Evolutionary conservation across 2,329 filamentous ascomycete species (phyloP).

Genomic region (Penicillium sp.): DNA sequence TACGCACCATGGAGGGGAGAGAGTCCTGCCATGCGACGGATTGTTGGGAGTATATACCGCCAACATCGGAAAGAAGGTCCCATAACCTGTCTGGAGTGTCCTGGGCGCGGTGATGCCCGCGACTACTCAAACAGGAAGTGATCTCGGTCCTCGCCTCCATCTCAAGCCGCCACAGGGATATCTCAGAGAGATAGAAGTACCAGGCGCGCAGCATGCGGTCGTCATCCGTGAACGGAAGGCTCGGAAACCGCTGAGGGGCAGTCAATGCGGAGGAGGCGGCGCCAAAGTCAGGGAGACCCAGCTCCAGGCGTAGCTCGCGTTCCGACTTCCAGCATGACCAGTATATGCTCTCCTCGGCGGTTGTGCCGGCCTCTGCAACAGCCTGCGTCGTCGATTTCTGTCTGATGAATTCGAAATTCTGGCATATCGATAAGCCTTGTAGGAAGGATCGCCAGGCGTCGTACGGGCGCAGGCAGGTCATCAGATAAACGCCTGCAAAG

Average conservation of each 20-base stretch:
- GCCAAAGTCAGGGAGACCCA: background rate
- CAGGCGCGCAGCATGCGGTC: background rate
- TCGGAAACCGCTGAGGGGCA: background rate
- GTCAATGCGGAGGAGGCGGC: too few species aligned
- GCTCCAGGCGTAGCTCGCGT: background rate
- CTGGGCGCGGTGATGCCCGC: too few species aligned
- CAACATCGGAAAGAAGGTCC: too few species aligned
- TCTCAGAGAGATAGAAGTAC: constrained; percentile 14
- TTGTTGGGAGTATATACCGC: too few species aligned
- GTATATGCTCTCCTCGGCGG: constrained; percentile 1
- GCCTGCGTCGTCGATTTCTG: too few species aligned
- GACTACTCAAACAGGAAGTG: background rate
- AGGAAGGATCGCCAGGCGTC: constrained; percentile 13
- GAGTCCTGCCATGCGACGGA: too few species aligned
- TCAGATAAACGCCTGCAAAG: constrained; percentile 8
- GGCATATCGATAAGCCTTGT: constrained; percentile 5
- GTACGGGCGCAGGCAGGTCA: background rate
- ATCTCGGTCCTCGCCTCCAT: background rate
- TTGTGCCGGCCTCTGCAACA: background rate
- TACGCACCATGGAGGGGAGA: too few species aligned
- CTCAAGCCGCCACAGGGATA: constrained; percentile 4
- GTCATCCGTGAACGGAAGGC: background rate
- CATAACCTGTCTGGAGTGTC: too few species aligned
- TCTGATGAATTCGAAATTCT: background rate
- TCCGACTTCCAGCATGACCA: constrained; percentile 14